Evolutionary conservation across 164 flowering plant species (phyloP).

Genomic region (Sextonia rubra): DNA sequence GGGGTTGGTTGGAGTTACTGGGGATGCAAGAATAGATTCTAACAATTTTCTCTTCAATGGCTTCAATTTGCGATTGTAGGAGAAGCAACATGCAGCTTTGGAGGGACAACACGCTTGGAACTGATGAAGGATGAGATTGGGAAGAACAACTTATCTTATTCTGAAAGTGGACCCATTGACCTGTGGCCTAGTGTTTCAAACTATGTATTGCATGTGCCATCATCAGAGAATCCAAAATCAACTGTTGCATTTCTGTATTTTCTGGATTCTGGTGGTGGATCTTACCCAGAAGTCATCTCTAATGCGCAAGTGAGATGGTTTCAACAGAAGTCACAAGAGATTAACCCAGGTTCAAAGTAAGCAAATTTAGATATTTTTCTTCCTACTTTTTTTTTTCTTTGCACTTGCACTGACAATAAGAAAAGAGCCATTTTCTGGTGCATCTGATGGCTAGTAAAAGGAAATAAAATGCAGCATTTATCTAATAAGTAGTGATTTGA

Average conservation of each 20-base stretch:
- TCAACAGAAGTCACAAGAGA: constrained; percentile 35
- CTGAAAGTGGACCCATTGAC: constrained; percentile 55
- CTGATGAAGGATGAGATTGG: constrained; percentile 57
- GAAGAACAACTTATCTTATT: constrained; percentile 35
- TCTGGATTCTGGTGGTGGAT: constrained; percentile 92
- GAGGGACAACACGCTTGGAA: constrained; percentile 59
- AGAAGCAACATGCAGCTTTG: constrained; percentile 49
- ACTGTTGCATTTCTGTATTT: constrained; percentile 60
- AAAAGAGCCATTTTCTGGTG: too few relatives aligned
- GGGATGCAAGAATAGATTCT: neutral
- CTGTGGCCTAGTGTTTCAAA: constrained; percentile 93
- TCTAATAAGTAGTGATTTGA: too few relatives aligned
- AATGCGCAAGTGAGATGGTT: constrained; percentile 82
- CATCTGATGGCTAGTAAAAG: too few relatives aligned
- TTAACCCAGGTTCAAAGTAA: constrained; percentile 66
- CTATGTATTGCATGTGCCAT: constrained; percentile 56
- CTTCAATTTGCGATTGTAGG: constrained; percentile 21
- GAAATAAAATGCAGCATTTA: too few relatives aligned
- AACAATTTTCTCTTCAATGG: neutral
- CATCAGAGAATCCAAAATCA: constrained; percentile 30
- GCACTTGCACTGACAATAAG: too few relatives aligned
- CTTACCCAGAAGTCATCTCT: constrained; percentile 84
- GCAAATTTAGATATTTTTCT: neutral
- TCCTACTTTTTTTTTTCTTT: too few relatives aligned
- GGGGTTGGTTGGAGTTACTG: neutral